Evolutionary conservation across 495 filamentous ascomycete genomes (phyloP), one percentile per base, ranked within the genome.

Genomic region (Recurvomyces mirabilis): DNA sequence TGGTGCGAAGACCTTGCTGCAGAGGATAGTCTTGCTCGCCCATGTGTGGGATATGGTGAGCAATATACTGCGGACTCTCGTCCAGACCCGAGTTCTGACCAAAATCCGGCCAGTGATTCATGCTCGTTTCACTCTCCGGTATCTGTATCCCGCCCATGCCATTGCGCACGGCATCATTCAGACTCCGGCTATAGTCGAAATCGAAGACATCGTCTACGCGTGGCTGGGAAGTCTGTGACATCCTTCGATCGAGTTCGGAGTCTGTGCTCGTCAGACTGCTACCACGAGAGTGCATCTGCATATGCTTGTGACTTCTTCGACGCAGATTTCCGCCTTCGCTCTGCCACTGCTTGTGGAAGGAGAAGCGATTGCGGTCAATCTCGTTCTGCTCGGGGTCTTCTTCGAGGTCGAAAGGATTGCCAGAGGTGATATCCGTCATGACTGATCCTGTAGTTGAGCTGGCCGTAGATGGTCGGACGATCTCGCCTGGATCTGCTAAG

Each of bases 101-200:
- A 55, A 45, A 51, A 23, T 47, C 20, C 68, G 75, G 53, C 73
- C 67, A 9, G 71, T 72, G 1, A 71, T 75, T 13, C 70, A 76
- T 0, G 69, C 71, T 4, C 69, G 60, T 13, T 58, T 60, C 37
- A 1, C 23, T 13, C 9, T 32, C 13, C 60, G 50, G 44, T 59
- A 71, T 67, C 47, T 74, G 69, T 9, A 77, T 65, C 38, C 72
- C 68, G n/a, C n/a, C n/a, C 36, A 73, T 71, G 20, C 73, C 54
- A 19, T 65, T 67, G 28, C 59, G 45, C 48, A 43, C 20, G 12
- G 31, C 3, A 9, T 39, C 37, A 6, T 30, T 17, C 67, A 67
- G 30, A 61, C 63, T 62, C 57, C 24, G 43, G 26, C 36, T 43
- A 31, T 43, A 47, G 10, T 46, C 25, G 28, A 42, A 47, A 28